A percentile compares a stretch with the other conserved stretches of the same genome.
Evolutionary conservation across 805 yeast species (phyloP).

Genomic region (Zygosaccharomyces rouxii): DNA sequence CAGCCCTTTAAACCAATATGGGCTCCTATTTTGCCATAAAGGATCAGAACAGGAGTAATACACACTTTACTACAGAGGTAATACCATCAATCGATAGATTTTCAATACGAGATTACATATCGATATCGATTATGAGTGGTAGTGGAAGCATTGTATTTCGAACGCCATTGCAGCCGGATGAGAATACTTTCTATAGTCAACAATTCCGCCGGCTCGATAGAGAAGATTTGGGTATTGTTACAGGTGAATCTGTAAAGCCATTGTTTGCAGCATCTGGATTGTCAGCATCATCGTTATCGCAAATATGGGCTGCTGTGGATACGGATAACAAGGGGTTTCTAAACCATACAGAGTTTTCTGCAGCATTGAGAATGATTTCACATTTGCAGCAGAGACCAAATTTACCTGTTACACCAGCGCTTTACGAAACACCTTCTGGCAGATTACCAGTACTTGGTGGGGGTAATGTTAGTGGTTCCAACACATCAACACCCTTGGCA

Average conservation of each 20-base stretch:
- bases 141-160: conserved; percentile 19
- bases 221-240: conserved; percentile 71
- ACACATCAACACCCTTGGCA: conserved; percentile 7
- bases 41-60: neutral
- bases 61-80: too few species aligned
- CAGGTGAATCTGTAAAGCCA: conserved; percentile 82
- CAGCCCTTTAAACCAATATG: neutral
- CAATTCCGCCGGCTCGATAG: conserved; percentile 77
- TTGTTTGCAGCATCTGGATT: conserved; percentile 83
- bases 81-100: too few species aligned
- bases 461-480: conserved; percentile 51
- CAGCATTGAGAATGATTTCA: conserved; percentile 85
- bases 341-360: conserved; percentile 72
- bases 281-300: conserved; percentile 72
- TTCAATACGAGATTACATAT: neutral
- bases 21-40: neutral
- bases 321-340: conserved; percentile 80
- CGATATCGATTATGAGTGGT: conserved; percentile 18
- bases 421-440: conserved; percentile 28
- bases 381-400: conserved; percentile 66
- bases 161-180: conserved; percentile 59
- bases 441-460: conserved; percentile 45
- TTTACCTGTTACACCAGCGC: conserved; percentile 45
- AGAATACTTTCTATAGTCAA: conserved; percentile 65
- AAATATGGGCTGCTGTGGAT: conserved; percentile 95